phyloP scores from a whole-genome alignment of 768 basidiomycete species.

The Cantharellus cinnabarinus region DNA sequence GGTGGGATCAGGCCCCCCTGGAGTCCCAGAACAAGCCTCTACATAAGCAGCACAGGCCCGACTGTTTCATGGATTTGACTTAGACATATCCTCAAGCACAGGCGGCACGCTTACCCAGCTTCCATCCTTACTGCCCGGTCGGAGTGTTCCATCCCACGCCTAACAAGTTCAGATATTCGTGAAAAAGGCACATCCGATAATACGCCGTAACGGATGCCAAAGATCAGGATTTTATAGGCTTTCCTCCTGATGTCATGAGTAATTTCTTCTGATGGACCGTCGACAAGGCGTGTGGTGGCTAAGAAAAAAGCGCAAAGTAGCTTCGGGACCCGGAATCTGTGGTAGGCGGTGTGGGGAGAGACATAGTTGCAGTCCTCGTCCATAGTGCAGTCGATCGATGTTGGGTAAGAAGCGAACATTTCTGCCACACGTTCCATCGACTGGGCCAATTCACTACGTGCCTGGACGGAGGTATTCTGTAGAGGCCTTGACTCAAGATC shows the following conservation, averaged over 20 bases:
- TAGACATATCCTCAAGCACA: slow-evolving; percentile 21
- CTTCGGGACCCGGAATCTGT: background rate
- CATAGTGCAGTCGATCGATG: too few species aligned
- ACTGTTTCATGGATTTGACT: background rate
- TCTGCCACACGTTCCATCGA: too few species aligned
- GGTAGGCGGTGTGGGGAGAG: too few species aligned
- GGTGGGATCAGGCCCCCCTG: slow-evolving; percentile 18
- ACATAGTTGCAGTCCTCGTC: too few species aligned
- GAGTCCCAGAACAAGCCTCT: slow-evolving; percentile 17
- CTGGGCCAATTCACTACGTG: too few species aligned
- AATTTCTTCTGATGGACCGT: background rate
- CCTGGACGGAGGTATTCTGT: too few species aligned
- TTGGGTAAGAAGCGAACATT: too few species aligned
- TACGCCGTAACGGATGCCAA: background rate
- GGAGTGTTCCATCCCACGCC: background rate
- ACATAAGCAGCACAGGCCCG: background rate
- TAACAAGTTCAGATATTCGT: background rate
- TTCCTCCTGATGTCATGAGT: background rate
- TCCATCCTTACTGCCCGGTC: slow-evolving; percentile 40
- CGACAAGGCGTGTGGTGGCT: background rate
- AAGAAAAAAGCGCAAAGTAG: background rate
- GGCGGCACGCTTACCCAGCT: slow-evolving; percentile 35
- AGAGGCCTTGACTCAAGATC: too few species aligned
- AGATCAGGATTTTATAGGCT: background rate
- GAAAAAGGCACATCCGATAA: background rate